Conservation (phyloP, 495 filamentous ascomycete genomes). For the Massariosphaeria phaeospora region DNA sequence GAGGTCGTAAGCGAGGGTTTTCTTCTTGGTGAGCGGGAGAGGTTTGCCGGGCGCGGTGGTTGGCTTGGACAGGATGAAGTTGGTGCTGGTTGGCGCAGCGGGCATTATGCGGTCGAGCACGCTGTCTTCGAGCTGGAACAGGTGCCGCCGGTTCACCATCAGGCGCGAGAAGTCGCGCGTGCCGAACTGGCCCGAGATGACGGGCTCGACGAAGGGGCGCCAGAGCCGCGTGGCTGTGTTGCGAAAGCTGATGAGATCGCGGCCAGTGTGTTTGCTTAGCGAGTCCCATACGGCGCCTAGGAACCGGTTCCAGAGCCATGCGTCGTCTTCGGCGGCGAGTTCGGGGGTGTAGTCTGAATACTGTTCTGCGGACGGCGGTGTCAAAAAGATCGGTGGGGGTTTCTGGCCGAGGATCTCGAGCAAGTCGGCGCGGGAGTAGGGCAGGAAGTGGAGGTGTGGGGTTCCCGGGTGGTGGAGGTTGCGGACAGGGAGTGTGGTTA, state of each 20-base stretch:
- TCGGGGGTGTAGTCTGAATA: constrained; percentile 50
- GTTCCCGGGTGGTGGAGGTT: constrained; percentile 65
- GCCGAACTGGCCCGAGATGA: constrained; percentile 57
- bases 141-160: constrained; percentile 62
- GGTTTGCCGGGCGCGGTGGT: background rate
- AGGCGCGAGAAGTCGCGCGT: constrained; percentile 79
- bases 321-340: constrained; percentile 42
- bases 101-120: constrained; percentile 67
- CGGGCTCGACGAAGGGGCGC: constrained; percentile 63
- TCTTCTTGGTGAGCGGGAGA: constrained; percentile 15
- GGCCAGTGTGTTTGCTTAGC: constrained; percentile 58
- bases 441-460: constrained; percentile 77
- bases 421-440: constrained; percentile 76
- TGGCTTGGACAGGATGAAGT: background rate
- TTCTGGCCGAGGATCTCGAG: constrained; percentile 61
- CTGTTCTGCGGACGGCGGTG: constrained; percentile 37
- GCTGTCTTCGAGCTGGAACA: constrained; percentile 72
- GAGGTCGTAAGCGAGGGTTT: constrained; percentile 42
- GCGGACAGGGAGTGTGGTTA: constrained; percentile 68
- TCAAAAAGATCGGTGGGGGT: constrained; percentile 45
- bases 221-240: constrained; percentile 58
- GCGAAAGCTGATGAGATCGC: constrained; percentile 59
- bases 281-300: constrained; percentile 68
- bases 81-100: constrained; percentile 18
- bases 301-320: constrained; percentile 72